Evolutionary conservation across 192 early-diverging fungal species (phyloP), one percentile per base, ranked within the genome.

Genomic region (Helicostylum pulchrum): DNA sequence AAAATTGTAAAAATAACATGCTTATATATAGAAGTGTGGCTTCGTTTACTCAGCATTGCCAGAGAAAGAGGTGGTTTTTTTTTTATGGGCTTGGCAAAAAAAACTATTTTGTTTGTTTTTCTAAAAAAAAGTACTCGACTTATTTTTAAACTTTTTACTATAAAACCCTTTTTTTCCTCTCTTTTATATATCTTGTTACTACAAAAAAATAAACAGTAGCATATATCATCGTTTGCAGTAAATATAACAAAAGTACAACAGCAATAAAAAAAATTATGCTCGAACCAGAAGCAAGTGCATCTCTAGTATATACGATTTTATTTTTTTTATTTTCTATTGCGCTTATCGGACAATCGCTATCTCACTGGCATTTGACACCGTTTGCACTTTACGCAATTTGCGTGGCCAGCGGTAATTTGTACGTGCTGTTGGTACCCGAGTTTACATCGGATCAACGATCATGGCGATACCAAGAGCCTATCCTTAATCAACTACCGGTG

Each of bases 261-360:
- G n/a, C n/a, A n/a, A n/a, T n/a, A n/a, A n/a, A n/a, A n/a, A 39
- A 39, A 39, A 55, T 3, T 17, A 56, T 56, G 54, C 30, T 56
- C 32, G 34, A 30, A 19, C 31, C 14, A 9, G 19, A 39, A 30
- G 34, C 31, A 9, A 32, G 31, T 7, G 54, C 54, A 17, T 56
- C 30, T 30, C n/a, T 56, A 34, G 19, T 30, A 36, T 56, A 56
- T 34, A 39, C 34, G 19, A 56, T 56, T 39, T 56, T 56, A 39
- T 56, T 36, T n/a, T 34, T n/a, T 34, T 56, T 39, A 34, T 34
- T 56, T 32, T n/a, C 54, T 1, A 56, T 56, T 36, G 54, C 31
- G 19, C 4, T 3, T 39, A 15, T 56, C 10, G 10, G 31, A 56
- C 32, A 34, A 39, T 56, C 54, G 2, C 3, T 56, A 36, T 36